Evolutionary conservation across 352 stramenopile species (phyloP), one percentile per base, ranked within the genome.

Genomic region (Pythium dissimile): DNA sequence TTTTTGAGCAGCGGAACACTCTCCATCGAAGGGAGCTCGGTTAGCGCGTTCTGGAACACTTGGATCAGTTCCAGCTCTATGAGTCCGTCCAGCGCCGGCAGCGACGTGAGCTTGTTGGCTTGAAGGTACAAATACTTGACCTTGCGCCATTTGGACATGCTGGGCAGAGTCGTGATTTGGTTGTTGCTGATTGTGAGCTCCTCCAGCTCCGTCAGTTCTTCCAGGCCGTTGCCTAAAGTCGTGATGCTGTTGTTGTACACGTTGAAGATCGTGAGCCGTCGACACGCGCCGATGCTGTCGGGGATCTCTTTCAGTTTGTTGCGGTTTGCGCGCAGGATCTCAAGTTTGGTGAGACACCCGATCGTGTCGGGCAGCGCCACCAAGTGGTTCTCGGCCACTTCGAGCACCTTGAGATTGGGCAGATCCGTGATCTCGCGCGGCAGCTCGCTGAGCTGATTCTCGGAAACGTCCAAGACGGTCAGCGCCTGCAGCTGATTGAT

Each of bases 171-270:
- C 13, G 59, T 62, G 35, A 89, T 58, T 8, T 54, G 48, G 37
- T 89, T 88, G 64, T 84, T 87, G 53, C 77, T 87, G 23, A 86
- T 55, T 28, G 88, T 95, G 37, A 95, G 54, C 42, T 93, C 81
- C 37, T 86, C 70, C 0, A 95, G 68, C 8, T 82, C 67, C 5
- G 50, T 67, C 2, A 95, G 70, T 12, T 75, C 59, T 24, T 64
- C 74, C 21, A 93, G 69, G 1, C 69, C 70, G 11, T 54, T 55
- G 26, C 66, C 66, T 5, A 95, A 65, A 5, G 73, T 66, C 30
- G 51, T 71, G 42, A 95, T 72, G 31, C 52, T 54, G 55, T 93
- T 95, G 68, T 92, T 90, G 67, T 88, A 92, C 20, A 92, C 62
- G 42, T 92, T 92, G 20, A 92, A 37, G 20, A 89, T 47, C 13